Evolutionary conservation across 2,329 filamentous ascomycete genomes (phyloP).

Genomic region (Sporothrix inflata): DNA sequence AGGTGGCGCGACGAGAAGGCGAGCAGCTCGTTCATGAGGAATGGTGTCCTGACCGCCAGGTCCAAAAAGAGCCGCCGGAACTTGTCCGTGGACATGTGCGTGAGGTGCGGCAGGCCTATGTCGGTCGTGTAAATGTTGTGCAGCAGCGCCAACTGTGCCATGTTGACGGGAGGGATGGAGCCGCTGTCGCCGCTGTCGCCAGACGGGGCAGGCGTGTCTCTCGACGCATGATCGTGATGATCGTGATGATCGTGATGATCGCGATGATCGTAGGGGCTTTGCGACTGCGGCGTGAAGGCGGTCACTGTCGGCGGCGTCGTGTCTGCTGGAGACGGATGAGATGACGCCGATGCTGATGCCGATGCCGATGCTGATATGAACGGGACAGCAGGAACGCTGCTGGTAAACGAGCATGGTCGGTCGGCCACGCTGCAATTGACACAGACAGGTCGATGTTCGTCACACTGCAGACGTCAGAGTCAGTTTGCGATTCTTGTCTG

Average conservation of each 20-base stretch:
- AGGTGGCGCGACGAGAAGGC: conserved; percentile 15
- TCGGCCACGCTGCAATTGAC: neutral
- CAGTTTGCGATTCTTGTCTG: too few species aligned
- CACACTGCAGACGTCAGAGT: neutral
- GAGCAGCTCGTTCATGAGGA: conserved; percentile 6
- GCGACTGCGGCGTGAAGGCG: neutral
- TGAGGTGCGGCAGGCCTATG: neutral
- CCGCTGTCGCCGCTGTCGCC: neutral
- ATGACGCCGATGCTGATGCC: neutral
- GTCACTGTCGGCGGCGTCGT: neutral
- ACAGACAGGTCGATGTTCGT: neutral
- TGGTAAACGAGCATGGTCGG: neutral
- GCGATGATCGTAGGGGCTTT: neutral
- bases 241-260: neutral
- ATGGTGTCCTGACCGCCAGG: neutral
- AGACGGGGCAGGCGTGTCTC: neutral
- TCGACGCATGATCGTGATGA: neutral
- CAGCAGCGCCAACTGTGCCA: neutral
- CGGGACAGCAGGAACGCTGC: neutral
- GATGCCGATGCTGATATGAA: neutral
- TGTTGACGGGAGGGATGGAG: neutral
- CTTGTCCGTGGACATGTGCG: neutral
- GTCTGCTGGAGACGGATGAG: neutral
- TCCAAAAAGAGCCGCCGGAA: neutral
- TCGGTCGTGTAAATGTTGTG: neutral